Conservation (phyloP, 1,284 basidiomycete species). For the Ustilago nuda region DNA sequence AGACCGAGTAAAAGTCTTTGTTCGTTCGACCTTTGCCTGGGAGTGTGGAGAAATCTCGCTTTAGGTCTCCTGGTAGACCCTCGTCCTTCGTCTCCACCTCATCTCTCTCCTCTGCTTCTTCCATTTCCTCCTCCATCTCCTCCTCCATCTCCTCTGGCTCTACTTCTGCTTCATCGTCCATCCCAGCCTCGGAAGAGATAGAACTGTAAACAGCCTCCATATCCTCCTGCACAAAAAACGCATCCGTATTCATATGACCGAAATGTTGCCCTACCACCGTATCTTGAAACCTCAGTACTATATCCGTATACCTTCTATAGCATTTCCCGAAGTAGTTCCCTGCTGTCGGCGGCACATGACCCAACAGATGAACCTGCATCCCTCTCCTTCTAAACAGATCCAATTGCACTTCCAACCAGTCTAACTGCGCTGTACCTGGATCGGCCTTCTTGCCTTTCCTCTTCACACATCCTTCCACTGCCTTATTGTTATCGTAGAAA, state of each 20-base stretch:
- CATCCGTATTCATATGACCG: slow-evolving; percentile 75
- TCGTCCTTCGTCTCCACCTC: slow-evolving; percentile 13
- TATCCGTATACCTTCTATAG: slow-evolving; percentile 81
- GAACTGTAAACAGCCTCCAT: slow-evolving; percentile 35
- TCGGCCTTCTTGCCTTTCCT: slow-evolving; percentile 41
- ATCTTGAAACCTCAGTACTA: slow-evolving; percentile 86
- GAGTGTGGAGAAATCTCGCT: slow-evolving; percentile 62
- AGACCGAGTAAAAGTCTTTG: slow-evolving; percentile 58
- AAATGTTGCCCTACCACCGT: slow-evolving; percentile 89
- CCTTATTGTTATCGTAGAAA: slow-evolving; percentile 91
- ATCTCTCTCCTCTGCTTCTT: neutral
- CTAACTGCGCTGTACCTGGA: slow-evolving; percentile 69
- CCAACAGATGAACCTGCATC: slow-evolving; percentile 78
- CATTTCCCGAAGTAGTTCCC: slow-evolving; percentile 87
- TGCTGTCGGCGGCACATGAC: slow-evolving; percentile 78
- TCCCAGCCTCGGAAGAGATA: neutral
- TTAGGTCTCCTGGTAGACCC: slow-evolving; percentile 56
- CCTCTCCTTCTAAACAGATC: slow-evolving; percentile 77
- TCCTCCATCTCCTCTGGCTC: neutral
- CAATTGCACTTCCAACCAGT: slow-evolving; percentile 91
- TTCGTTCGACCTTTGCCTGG: slow-evolving; percentile 59
- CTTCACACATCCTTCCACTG: slow-evolving; percentile 72
- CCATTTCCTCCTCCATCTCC: neutral
- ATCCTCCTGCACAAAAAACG: slow-evolving; percentile 66
- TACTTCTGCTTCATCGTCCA: neutral